Evolutionary conservation across 179 eudicot genomes (phyloP), one percentile per base, ranked within the genome.

Genomic region (Nepenthes alata): DNA sequence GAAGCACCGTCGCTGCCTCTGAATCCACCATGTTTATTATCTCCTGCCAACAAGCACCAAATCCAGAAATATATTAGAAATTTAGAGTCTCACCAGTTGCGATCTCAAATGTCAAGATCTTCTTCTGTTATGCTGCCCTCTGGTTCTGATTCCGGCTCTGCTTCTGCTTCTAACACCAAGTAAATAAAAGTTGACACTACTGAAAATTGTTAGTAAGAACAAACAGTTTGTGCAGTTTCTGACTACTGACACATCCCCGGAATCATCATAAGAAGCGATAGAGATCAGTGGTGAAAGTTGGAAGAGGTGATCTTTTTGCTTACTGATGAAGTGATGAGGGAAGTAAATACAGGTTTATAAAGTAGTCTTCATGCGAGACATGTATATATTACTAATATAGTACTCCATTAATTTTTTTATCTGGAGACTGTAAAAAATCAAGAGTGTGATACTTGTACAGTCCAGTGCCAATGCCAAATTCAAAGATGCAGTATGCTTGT

Each of bases 1-100:
- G 85, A 78, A 70, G 85, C 85, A 60, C 67, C 80, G 2, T 59
- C 64, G 6, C 62, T 81, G 61, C 71, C 78, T 2, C 71, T 78
- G 39, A 73, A 66, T 35, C 85, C 83, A 9, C 83, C 78, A 36
- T 78, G 75, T 57, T 60, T 49, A 7, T 50, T 75, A 35, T 58
- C 74, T 15, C 68, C 35, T 1, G 74, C 70, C 2, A 61, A 64
- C 36, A 73, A 59, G 61, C 66, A 68, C 36, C 71, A 66, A 53
- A 62, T 81, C 53, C 70, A 62, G 48, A 69, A 72, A 54, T 81
- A 78, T 61, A 73, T 81, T 2, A 66, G 45, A 71, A 70, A 65
- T 61, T 65, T 81, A n/a, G 67, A 73, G 65, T 65, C 71, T 50
- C 85, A 73, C 57, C 57, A 66, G 56, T 55, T 53, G 59, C 75